These are phyloP conservation scores for Rhodotorula sp. DNA, from an alignment of 1,284 basidiomycete species.

Conservation along the genomic window DNA sequence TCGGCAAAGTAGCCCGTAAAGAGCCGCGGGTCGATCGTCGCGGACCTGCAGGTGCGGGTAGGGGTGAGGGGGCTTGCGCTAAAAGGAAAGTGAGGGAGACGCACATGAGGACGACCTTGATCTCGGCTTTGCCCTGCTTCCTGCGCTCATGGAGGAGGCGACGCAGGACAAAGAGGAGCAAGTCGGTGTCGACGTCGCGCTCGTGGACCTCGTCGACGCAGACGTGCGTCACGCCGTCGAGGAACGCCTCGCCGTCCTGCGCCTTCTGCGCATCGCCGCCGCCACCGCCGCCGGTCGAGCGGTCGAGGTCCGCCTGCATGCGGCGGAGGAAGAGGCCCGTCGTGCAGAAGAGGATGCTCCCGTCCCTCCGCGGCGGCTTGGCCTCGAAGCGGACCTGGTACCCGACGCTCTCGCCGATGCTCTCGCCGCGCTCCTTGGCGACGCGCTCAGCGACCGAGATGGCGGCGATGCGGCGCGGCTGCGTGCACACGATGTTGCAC, in stretches of 20 bases:
- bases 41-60: conserved; percentile 57
- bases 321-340: conserved; percentile 87
- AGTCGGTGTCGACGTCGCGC: conserved; percentile 90
- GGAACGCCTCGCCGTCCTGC: conserved; percentile 52
- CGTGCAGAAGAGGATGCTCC: conserved; percentile 90
- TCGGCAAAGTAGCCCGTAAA: conserved; percentile 86
- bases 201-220: conserved; percentile 97
- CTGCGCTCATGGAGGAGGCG: conserved; percentile 73
- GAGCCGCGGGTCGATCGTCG: conserved; percentile 86
- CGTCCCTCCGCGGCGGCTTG: conserved; percentile 76
- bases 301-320: conserved; percentile 72
- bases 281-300: conserved; percentile 49
- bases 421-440: conserved; percentile 82
- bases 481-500: conserved; percentile 93
- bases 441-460: conserved; percentile 92
- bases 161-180: conserved; percentile 88
- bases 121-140: conserved; percentile 68
- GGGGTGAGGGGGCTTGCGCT: neutral
- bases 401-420: conserved; percentile 72
- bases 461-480: conserved; percentile 88
- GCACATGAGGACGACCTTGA: conserved; percentile 86
- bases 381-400: conserved; percentile 93
- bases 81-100: conserved; percentile 1
- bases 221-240: conserved; percentile 87
- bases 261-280: conserved; percentile 2